Conservation (phyloP, 73 alveolate species). For the Tetrahymena borealis region DNA sequence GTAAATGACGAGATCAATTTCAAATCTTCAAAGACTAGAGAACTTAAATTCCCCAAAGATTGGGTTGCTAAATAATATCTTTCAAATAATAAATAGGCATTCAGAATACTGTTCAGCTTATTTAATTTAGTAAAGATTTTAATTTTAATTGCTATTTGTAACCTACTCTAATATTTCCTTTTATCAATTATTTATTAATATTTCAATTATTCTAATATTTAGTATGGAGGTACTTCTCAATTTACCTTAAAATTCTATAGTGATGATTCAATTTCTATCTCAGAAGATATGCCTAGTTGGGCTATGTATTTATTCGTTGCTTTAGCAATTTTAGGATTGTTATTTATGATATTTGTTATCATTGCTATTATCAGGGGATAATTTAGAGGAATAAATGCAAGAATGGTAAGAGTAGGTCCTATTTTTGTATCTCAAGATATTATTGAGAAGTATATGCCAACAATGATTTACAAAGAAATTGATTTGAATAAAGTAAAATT, state of each 20-base stretch:
- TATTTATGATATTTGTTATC: not conserved
- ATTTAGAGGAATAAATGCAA: not conserved
- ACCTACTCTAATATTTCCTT: no score
- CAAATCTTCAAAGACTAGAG: no score
- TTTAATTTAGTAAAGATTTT: no score
- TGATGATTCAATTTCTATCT: not conserved
- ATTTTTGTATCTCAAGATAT: not conserved
- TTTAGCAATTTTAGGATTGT: not conserved
- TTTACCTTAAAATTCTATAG: not conserved
- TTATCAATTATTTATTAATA: no score
- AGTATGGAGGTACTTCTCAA: not conserved
- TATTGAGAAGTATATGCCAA: not conserved
- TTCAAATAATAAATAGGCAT: no score
- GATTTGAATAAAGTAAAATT: not conserved
- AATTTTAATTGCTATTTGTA: no score
- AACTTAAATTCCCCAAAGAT: no score
- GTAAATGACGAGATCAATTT: no score
- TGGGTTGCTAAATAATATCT: no score
- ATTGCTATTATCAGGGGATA: not conserved
- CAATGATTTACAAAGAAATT: not conserved
- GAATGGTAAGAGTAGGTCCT: not conserved
- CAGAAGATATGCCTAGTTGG: not conserved
- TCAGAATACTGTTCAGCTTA: no score
- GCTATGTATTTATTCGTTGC: not conserved
- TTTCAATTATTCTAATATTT: not conserved